Percentiles rank a stretch among this genome's conserved stretches.
Conservation (phyloP, 768 basidiomycete species). For the Pulveroboletus sp. region DNA sequence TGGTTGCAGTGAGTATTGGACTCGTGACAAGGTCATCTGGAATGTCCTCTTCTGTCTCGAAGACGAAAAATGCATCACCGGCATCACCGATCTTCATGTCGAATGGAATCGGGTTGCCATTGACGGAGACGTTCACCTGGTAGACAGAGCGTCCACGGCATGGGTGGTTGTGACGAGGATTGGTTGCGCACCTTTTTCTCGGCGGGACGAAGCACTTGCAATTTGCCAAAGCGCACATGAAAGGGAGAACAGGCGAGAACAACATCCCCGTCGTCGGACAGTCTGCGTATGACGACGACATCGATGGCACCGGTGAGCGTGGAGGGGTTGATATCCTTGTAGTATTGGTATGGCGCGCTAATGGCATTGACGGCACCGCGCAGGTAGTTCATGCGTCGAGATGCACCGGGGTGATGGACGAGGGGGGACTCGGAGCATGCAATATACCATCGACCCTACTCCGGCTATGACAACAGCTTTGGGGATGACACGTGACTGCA, state of each 20-base stretch:
- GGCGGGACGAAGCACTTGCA: constrained; percentile 87
- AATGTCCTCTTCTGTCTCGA: constrained; percentile 93
- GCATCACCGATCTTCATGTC: constrained; percentile 99
- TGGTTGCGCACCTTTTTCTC: constrained; percentile 75
- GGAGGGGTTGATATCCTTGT: constrained; percentile 92
- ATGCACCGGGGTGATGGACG: not conserved
- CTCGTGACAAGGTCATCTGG: constrained; percentile 92
- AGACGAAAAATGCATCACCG: constrained; percentile 98
- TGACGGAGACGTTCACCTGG: constrained; percentile 86
- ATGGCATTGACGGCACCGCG: constrained; percentile 82
- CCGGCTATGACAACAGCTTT: constrained; percentile 15
- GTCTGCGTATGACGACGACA: constrained; percentile 89
- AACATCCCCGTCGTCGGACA: constrained; percentile 53
- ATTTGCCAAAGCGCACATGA: constrained; percentile 96
- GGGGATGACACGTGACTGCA: constrained; percentile 19
- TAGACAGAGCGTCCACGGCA: not conserved
- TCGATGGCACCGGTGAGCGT: constrained; percentile 98
- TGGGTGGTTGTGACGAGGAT: not conserved
- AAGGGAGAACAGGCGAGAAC: constrained; percentile 91
- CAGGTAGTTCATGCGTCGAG: constrained; percentile 70
- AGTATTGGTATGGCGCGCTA: constrained; percentile 85
- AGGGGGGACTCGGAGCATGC: not conserved
- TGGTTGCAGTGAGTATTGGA: constrained; percentile 74
- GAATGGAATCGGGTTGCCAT: constrained; percentile 83
- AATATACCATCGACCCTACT: not conserved